Percentiles rank a stretch among this genome's conserved stretches.
These are phyloP conservation scores for Xylaria sp. DNA, from an alignment of 2,329 filamentous ascomycete genomes.

Conservation along the genomic window DNA sequence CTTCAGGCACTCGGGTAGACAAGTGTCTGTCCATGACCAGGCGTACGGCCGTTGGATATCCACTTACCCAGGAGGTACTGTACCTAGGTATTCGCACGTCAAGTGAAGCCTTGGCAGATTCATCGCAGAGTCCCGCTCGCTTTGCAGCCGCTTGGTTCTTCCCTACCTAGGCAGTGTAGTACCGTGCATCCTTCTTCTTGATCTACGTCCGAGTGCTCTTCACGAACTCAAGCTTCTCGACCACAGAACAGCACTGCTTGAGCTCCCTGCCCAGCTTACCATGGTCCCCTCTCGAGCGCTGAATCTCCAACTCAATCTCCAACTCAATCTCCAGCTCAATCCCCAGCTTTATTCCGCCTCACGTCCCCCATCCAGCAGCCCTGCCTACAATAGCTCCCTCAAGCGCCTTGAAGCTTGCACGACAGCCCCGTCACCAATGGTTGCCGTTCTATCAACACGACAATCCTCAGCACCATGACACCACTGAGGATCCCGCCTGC, in stretches of 20 bases:
- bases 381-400: too few species aligned
- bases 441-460: background rate
- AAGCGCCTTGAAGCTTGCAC: too few species aligned
- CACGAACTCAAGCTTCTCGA: background rate
- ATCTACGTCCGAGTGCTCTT: background rate
- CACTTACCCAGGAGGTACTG: too few species aligned
- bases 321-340: too few species aligned
- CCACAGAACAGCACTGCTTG: background rate
- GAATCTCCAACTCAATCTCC: background rate
- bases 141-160: background rate
- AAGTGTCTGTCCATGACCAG: background rate
- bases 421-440: background rate
- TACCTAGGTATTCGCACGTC: background rate
- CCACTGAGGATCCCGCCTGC: slow-evolving; percentile 2
- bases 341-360: too few species aligned
- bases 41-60: background rate
- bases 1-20: too few species aligned
- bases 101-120: background rate
- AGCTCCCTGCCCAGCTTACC: background rate
- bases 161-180: background rate
- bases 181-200: background rate
- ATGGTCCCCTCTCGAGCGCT: background rate
- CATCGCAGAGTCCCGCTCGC: background rate
- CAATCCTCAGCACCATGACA: background rate
- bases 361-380: too few species aligned